These are phyloP conservation scores for Leccinum uliginosum DNA, from an alignment of 768 basidiomycete genomes.

Conservation along the genomic window DNA sequence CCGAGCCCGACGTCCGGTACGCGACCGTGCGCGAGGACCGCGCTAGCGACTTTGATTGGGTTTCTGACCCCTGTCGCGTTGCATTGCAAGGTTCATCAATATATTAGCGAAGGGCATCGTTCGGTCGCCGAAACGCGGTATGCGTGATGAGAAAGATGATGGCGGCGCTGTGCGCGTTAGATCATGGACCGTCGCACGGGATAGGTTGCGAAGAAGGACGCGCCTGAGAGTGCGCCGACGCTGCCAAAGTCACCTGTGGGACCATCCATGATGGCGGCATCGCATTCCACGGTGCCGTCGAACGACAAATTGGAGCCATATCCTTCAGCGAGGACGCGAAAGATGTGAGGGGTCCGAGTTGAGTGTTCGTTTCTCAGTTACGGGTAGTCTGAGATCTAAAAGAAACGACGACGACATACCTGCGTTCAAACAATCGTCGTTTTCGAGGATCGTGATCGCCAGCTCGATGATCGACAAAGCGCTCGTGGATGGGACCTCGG, in stretches of 20 bases:
- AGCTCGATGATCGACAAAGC: conserved; percentile 47
- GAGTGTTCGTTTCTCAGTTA: neutral
- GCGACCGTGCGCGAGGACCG: conserved; percentile 51
- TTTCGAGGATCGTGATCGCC: conserved; percentile 58
- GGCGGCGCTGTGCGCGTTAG: neutral
- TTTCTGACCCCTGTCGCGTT: conserved; percentile 54
- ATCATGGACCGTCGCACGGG: neutral
- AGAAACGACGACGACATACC: conserved; percentile 34
- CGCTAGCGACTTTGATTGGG: conserved; percentile 59
- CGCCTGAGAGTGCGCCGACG: conserved; percentile 70
- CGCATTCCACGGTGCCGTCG: conserved; percentile 76
- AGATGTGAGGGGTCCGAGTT: neutral
- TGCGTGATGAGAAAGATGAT: neutral
- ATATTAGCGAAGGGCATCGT: neutral
- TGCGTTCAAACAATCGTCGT: conserved; percentile 67
- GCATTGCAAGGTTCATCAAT: neutral
- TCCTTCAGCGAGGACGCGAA: conserved; percentile 34
- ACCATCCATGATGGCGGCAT: conserved; percentile 69
- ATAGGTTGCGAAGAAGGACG: neutral
- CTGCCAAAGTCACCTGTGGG: conserved; percentile 55
- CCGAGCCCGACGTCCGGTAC: conserved; percentile 45
- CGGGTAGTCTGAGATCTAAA: neutral
- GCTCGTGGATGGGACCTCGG: conserved; percentile 11
- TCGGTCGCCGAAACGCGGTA: neutral
- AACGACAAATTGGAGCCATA: conserved; percentile 76